Percentiles rank a stretch among this genome's conserved stretches.
Conservation (phyloP, 2,329 filamentous ascomycete genomes). For the Metarhizium anisopliae region DNA sequence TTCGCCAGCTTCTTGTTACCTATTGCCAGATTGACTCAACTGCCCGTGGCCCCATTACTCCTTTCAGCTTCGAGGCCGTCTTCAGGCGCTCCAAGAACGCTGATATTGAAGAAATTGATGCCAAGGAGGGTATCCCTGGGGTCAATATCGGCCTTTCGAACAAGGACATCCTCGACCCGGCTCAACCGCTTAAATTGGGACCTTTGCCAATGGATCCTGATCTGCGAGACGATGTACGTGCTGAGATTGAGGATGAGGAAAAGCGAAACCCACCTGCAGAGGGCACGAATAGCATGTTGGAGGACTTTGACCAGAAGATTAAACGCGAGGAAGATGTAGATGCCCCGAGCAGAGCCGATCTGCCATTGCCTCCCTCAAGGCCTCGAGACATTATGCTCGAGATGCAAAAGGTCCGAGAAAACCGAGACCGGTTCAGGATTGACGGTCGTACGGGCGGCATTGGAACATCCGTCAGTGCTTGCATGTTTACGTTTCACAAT, state of each 20-base stretch:
- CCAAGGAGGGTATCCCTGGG: slow-evolving; percentile 56
- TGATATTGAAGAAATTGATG: slow-evolving; percentile 54
- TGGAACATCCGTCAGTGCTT: slow-evolving; percentile 75
- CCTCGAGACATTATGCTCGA: slow-evolving; percentile 89
- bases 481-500: slow-evolving; percentile 99
- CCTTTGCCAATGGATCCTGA: slow-evolving; percentile 76
- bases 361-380: slow-evolving; percentile 80
- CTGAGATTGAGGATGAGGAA: slow-evolving; percentile 81
- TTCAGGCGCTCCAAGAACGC: slow-evolving; percentile 48
- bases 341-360: slow-evolving; percentile 64
- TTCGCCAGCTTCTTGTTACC: slow-evolving; percentile 62
- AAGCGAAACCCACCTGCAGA: slow-evolving; percentile 60
- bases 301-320: slow-evolving; percentile 79
- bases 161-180: slow-evolving; percentile 48
- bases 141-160: slow-evolving; percentile 54
- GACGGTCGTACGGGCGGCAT: slow-evolving; percentile 76
- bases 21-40: slow-evolving; percentile 51
- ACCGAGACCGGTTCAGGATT: slow-evolving; percentile 84
- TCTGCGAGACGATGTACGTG: slow-evolving; percentile 74
- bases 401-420: slow-evolving; percentile 87
- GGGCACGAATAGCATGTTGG: slow-evolving; percentile 66
- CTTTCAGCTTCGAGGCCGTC: slow-evolving; percentile 53
- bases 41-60: slow-evolving; percentile 53
- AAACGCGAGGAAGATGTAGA: slow-evolving; percentile 89
- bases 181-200: slow-evolving; percentile 61